Evolutionary conservation across 495 filamentous ascomycete species (phyloP), one percentile per base, ranked within the genome.

Genomic region (Podospora pseudoanserina): DNA sequence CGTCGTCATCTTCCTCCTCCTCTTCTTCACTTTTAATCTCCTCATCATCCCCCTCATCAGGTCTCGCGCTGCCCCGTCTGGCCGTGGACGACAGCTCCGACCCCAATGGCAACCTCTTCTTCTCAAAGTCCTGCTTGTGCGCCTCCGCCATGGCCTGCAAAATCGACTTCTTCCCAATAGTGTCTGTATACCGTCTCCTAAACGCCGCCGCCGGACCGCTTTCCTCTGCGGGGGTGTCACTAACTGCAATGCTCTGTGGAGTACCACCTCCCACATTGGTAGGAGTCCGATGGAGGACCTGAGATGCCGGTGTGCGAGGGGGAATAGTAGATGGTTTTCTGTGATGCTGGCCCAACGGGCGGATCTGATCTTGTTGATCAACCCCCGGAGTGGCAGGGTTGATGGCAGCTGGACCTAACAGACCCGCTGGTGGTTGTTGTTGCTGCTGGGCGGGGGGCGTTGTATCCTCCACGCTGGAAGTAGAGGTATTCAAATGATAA

Each of bases 71-170:
- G 19, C 64, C 65, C 20, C 0, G 72, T 63, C 53, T 70, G 67
- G 26, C 66, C 34, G 27, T 66, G 1, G 23, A 23, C 68, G 19
- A 57, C 71, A 30, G 27, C 65, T 58, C 23, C 55, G n/a, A 19
- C 23, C 63, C 39, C 55, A 65, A 13, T 30, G 86, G 83, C 61
- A 81, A 85, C 62, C 86, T 81, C 76, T 86, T 89, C 75, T 91
- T 86, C 80, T 95, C 89, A 76, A 96, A 97, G 76, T 97, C 93
- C 72, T 95, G 90, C 49, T 87, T 88, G 70, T 97, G 93, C 11
- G 93, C 93, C 54, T 85, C 80, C 5, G 88, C 86, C 69, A 96
- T 81, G 13, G 90, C 84, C 9, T 77, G 76, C 13, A 76, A 75
- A 19, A 86, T 86, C 73, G 67, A 90, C 82, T 63, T 87, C 79